Conservation (phyloP, 352 stramenopile species). For the Globisporangium splendens region DNA sequence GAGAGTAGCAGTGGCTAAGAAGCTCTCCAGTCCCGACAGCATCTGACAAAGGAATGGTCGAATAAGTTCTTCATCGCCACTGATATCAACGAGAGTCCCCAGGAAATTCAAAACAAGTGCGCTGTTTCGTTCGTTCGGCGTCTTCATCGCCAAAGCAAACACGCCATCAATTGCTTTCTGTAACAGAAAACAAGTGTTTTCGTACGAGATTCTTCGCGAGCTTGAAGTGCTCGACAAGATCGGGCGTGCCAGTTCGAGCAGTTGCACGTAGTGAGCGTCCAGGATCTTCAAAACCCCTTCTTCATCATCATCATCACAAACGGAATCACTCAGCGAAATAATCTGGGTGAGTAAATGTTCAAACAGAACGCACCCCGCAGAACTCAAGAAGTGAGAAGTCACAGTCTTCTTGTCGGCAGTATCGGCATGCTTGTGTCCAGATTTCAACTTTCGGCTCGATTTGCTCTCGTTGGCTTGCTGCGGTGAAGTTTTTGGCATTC, state of each 20-base stretch:
- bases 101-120: slow-evolving; percentile 40
- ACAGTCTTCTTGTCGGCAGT: neutral
- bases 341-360: slow-evolving; percentile 56
- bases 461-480: neutral
- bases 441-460: slow-evolving; percentile 18
- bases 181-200: slow-evolving; percentile 57
- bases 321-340: slow-evolving; percentile 27
- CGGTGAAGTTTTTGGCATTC: slow-evolving; percentile 11
- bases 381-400: slow-evolving; percentile 1
- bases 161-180: slow-evolving; percentile 62
- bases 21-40: slow-evolving; percentile 42
- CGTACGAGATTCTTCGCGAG: slow-evolving; percentile 49
- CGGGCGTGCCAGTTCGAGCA: slow-evolving; percentile 40
- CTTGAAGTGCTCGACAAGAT: slow-evolving; percentile 36
- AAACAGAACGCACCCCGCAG: slow-evolving; percentile 54
- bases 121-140: slow-evolving; percentile 29
- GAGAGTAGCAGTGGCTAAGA: slow-evolving; percentile 27
- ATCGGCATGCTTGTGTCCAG: neutral
- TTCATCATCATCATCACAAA: slow-evolving; percentile 36
- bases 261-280: slow-evolving; percentile 44
- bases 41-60: slow-evolving; percentile 62
- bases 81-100: slow-evolving; percentile 54
- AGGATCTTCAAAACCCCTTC: slow-evolving; percentile 44
- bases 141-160: slow-evolving; percentile 41
- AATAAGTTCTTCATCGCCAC: slow-evolving; percentile 53